Conservation (phyloP, 805 yeast genomes). For the Blastobotrys parvus region DNA sequence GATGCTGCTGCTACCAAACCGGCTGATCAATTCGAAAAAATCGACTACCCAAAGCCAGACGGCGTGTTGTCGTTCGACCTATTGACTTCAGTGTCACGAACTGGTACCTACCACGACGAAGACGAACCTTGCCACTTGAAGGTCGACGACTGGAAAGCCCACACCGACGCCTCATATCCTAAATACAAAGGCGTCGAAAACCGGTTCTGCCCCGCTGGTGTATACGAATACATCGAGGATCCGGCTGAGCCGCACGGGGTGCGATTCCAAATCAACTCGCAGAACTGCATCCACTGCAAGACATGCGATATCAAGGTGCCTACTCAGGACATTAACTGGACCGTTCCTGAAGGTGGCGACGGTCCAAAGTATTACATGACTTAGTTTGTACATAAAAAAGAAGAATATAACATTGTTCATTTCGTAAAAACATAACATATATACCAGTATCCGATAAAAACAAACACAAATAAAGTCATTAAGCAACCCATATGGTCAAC, state of each 20-base stretch:
- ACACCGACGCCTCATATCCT: slow-evolving; percentile 63
- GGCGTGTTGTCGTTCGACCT: slow-evolving; percentile 87
- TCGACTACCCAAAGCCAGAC: slow-evolving; percentile 93
- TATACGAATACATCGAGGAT: slow-evolving; percentile 84
- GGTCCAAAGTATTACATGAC: slow-evolving; percentile 95
- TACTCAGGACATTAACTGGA: slow-evolving; percentile 88
- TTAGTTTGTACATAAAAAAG: slow-evolving; percentile 19
- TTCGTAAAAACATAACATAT: no score
- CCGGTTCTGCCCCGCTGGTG: slow-evolving; percentile 97
- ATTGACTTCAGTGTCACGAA: slow-evolving; percentile 88
- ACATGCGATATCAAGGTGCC: slow-evolving; percentile 98
- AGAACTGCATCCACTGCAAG: slow-evolving; percentile 96
- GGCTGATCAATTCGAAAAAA: slow-evolving; percentile 60
- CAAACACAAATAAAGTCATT: not conserved
- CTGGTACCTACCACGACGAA: slow-evolving; percentile 94
- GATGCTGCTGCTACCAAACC: slow-evolving; percentile 66
- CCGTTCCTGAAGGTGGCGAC: slow-evolving; percentile 98
- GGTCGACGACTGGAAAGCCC: slow-evolving; percentile 39
- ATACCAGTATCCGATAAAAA: no score
- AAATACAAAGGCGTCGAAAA: slow-evolving; percentile 80
- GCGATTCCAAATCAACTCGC: slow-evolving; percentile 86
- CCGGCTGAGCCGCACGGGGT: slow-evolving; percentile 51
- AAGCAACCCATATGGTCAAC: slow-evolving; percentile 19
- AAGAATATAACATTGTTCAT: not conserved
- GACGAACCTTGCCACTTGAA: slow-evolving; percentile 86